Evolutionary conservation across 1,284 basidiomycete genomes (phyloP).

Genomic region (Puccinia horiana): DNA sequence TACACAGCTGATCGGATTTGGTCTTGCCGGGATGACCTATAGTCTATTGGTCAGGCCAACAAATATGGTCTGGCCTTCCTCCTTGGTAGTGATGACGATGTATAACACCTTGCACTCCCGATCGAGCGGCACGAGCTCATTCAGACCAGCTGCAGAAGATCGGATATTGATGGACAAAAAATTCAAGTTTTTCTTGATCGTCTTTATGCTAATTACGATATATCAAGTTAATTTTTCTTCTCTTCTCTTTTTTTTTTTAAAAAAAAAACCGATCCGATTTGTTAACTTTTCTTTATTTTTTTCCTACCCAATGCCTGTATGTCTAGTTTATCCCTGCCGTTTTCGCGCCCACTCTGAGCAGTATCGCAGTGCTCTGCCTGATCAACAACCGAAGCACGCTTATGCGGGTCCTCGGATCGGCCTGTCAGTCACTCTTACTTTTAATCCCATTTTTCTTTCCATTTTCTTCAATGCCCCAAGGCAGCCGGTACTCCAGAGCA

Average conservation of each 20-base stretch:
- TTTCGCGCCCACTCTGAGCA: constrained; percentile 57
- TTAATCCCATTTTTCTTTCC: background rate
- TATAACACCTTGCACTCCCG: constrained; percentile 57
- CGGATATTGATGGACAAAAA: constrained; percentile 10
- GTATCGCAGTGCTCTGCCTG: constrained; percentile 57
- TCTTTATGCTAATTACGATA: constrained; percentile 26
- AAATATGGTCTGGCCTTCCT: constrained; percentile 56
- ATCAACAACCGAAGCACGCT: constrained; percentile 54
- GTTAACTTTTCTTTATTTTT: background rate
- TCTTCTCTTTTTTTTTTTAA: background rate
- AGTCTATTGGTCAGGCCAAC: constrained; percentile 56
- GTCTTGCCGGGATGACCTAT: constrained; percentile 61
- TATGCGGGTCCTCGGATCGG: constrained; percentile 57
- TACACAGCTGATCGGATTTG: constrained; percentile 65
- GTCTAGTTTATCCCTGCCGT: constrained; percentile 57
- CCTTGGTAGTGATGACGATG: constrained; percentile 58
- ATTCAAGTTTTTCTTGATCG: constrained; percentile 36
- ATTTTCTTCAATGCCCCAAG: background rate
- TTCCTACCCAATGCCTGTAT: background rate
- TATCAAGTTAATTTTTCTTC: constrained; percentile 23
- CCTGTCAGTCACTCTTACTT: constrained; percentile 50
- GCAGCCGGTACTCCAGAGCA: background rate
- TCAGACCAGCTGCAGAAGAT: background rate
- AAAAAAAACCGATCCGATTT: too few relatives aligned
- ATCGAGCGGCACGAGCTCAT: background rate